Evolutionary conservation across 2,329 filamentous ascomycete species (phyloP).

Genomic region (Dactylellina sp.): DNA sequence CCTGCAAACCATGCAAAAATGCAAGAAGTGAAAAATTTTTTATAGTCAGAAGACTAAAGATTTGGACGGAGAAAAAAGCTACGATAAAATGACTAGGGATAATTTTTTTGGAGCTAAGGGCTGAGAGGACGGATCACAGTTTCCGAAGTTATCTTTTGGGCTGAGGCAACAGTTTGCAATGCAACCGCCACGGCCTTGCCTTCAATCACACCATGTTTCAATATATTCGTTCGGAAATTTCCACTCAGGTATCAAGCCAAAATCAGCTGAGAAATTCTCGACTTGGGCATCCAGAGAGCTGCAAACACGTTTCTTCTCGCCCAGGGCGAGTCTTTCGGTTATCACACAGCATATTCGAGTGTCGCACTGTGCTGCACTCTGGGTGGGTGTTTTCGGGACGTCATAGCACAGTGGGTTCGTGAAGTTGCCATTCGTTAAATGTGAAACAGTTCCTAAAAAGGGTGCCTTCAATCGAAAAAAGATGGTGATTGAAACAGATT

Average conservation of each 20-base stretch:
- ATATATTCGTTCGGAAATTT: conserved; percentile 10
- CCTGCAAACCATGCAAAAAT: conserved; percentile 1
- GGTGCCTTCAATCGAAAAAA: conserved; percentile 16
- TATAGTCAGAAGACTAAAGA: background rate
- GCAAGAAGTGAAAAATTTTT: conserved; percentile 9
- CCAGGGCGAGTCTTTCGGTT: conserved; percentile 24
- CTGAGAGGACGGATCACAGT: background rate
- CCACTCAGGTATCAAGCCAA: background rate
- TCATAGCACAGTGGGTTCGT: conserved; percentile 25
- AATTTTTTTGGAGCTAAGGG: background rate
- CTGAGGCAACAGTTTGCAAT: background rate
- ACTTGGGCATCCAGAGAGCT: conserved; percentile 26
- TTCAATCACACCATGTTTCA: too few species aligned
- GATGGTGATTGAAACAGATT: conserved; percentile 41
- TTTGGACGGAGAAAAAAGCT: background rate
- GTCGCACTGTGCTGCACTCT: conserved; percentile 13
- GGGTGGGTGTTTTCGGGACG: background rate
- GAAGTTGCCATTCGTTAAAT: conserved; percentile 34
- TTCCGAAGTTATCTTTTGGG: background rate
- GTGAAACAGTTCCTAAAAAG: conserved; percentile 23
- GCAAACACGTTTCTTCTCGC: conserved; percentile 44
- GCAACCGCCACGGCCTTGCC: background rate
- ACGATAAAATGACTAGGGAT: too few species aligned
- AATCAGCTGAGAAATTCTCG: conserved; percentile 16
- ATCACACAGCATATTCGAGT: conserved; percentile 21